These are phyloP conservation scores for Cornus florida DNA, from an alignment of 148 eudicot genomes.

Conservation along the genomic window DNA sequence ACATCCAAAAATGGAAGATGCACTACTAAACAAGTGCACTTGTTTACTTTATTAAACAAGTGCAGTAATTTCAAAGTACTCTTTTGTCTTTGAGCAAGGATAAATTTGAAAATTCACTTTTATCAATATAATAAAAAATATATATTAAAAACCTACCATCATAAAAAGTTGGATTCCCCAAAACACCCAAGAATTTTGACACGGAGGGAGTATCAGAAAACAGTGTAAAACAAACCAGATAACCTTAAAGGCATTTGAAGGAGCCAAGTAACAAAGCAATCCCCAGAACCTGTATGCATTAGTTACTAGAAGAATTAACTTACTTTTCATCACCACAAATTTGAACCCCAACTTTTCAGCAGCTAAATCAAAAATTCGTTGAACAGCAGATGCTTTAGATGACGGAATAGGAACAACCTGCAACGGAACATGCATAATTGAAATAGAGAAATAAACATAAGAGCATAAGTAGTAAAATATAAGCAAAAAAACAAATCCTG, in stretches of 20 bases:
- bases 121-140: too few relatives aligned
- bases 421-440: constrained; percentile 13
- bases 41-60: too few relatives aligned
- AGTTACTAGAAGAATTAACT: constrained; percentile 19
- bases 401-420: constrained; percentile 88
- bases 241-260: background rate
- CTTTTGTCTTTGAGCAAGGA: too few relatives aligned
- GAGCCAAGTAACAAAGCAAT: background rate
- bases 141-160: too few relatives aligned
- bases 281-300: background rate
- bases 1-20: too few relatives aligned
- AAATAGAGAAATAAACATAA: background rate
- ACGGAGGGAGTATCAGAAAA: too few relatives aligned
- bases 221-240: background rate
- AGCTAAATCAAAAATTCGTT: constrained; percentile 80
- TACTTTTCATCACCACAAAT: constrained; percentile 58
- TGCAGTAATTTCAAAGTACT: too few relatives aligned
- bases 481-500: background rate
- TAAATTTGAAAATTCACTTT: too few relatives aligned
- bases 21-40: too few relatives aligned
- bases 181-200: too few relatives aligned
- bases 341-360: constrained; percentile 81
- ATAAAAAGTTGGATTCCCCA: too few relatives aligned
- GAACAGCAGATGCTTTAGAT: constrained; percentile 57
- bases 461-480: background rate